Conservation (phyloP, 2,329 filamentous ascomycete genomes). For the Colletotrichum euphorbiae region DNA sequence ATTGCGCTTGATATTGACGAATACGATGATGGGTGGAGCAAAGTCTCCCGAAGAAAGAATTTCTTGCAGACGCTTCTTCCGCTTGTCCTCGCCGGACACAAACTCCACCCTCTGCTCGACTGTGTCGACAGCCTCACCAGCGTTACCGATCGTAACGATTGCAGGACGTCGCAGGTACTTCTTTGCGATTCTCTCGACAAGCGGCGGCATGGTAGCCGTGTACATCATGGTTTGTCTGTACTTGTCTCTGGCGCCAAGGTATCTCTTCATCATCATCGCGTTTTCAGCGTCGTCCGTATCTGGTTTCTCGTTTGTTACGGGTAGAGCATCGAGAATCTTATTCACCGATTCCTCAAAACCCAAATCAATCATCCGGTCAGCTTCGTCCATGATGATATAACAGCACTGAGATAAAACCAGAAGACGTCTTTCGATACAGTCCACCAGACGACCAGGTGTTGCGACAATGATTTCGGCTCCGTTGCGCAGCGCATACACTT, state of each 20-base stretch:
- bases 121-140: slow-evolving; percentile 95
- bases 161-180: slow-evolving; percentile 95
- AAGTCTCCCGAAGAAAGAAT: slow-evolving; percentile 87
- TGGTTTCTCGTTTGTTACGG: slow-evolving; percentile 93
- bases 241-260: slow-evolving; percentile 78
- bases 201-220: slow-evolving; percentile 95
- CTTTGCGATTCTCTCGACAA: slow-evolving; percentile 94
- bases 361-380: slow-evolving; percentile 98
- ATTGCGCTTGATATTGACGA: slow-evolving; percentile 99
- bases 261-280: slow-evolving; percentile 82
- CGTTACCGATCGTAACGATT: slow-evolving; percentile 93
- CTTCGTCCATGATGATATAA: slow-evolving; percentile 99
- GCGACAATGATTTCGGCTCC: slow-evolving; percentile 98
- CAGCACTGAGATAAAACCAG: slow-evolving; percentile 96
- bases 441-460: slow-evolving; percentile 95
- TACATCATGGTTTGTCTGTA: slow-evolving; percentile 99
- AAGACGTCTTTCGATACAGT: slow-evolving; percentile 94
- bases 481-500: slow-evolving; percentile 88
- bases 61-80: slow-evolving; percentile 94
- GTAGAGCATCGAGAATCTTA: slow-evolving; percentile 94
- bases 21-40: slow-evolving; percentile 93
- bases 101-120: slow-evolving; percentile 98
- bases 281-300: slow-evolving; percentile 94
- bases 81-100: slow-evolving; percentile 89
- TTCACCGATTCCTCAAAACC: slow-evolving; percentile 98